These are phyloP conservation scores for Saturnispora besseyi DNA, from an alignment of 805 yeast species.

Conservation along the genomic window DNA sequence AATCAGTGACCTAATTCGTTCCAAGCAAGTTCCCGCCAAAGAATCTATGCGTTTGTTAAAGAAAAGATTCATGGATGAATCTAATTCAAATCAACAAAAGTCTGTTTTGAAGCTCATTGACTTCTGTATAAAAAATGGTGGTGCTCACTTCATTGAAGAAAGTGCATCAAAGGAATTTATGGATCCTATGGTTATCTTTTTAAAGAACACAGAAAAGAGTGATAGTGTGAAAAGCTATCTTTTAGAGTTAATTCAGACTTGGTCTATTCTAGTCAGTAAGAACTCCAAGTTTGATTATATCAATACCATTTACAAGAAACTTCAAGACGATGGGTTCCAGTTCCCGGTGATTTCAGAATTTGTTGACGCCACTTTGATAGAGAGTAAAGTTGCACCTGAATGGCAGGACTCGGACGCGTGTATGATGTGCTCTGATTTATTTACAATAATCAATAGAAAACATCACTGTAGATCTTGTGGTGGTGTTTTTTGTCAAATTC, in stretches of 20 bases:
- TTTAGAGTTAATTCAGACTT: slow-evolving; percentile 58
- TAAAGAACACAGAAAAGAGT: slow-evolving; percentile 27
- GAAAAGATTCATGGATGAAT: slow-evolving; percentile 48
- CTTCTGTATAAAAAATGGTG: slow-evolving; percentile 87
- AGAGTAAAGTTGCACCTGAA: slow-evolving; percentile 90
- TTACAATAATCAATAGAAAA: slow-evolving; percentile 76
- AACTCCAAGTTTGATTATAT: slow-evolving; percentile 61
- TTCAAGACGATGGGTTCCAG: slow-evolving; percentile 52
- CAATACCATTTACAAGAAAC: slow-evolving; percentile 47
- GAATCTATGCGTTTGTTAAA: slow-evolving; percentile 82
- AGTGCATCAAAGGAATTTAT: slow-evolving; percentile 78
- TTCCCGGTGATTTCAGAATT: slow-evolving; percentile 47
- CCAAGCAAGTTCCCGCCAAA: slow-evolving; percentile 67
- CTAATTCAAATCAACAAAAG: slow-evolving; percentile 73
- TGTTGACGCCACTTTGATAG: slow-evolving; percentile 49
- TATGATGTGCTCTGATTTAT: slow-evolving; percentile 81
- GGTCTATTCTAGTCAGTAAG: slow-evolving; percentile 67
- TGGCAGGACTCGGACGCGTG: slow-evolving; percentile 96
- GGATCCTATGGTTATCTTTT: slow-evolving; percentile 56
- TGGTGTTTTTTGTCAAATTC: slow-evolving; percentile 81
- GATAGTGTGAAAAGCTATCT: slow-evolving; percentile 50
- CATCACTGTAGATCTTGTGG: slow-evolving; percentile 98
- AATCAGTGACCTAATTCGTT: slow-evolving; percentile 76
- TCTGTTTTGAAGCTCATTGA: slow-evolving; percentile 73
- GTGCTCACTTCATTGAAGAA: slow-evolving; percentile 72